Conservation (phyloP, 2,329 filamentous ascomycete genomes). For the Coleophoma cylindrospora region DNA sequence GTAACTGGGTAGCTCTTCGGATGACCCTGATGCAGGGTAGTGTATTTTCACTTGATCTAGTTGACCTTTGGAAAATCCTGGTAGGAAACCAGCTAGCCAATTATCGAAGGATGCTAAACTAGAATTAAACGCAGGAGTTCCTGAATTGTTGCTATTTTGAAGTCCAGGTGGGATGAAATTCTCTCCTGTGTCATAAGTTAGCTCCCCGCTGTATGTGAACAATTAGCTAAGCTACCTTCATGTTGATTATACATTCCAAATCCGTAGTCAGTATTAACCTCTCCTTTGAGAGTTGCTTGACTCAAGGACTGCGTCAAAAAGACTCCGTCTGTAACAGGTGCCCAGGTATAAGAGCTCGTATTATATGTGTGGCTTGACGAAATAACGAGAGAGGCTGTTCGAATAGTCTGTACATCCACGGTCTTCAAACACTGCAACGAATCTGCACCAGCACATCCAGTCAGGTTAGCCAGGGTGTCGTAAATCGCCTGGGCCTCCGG, state of each 20-base stretch:
- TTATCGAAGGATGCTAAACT: constrained; percentile 41
- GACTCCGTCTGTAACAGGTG: constrained; percentile 50
- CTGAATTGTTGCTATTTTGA: constrained; percentile 23
- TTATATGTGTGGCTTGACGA: constrained; percentile 44
- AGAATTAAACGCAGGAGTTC: constrained; percentile 41
- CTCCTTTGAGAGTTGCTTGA: constrained; percentile 29
- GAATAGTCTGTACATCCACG: constrained; percentile 45
- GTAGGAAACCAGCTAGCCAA: constrained; percentile 51
- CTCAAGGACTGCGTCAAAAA: constrained; percentile 46
- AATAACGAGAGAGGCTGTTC: constrained; percentile 45
- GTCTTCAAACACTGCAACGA: constrained; percentile 50
- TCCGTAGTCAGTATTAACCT: constrained; percentile 39
- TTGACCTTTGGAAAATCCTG: constrained; percentile 35
- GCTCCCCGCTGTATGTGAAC: too few species aligned
- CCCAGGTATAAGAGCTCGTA: constrained; percentile 53
- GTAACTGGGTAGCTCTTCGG: constrained; percentile 38
- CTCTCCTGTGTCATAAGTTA: constrained; percentile 34
- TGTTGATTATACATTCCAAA: constrained; percentile 58
- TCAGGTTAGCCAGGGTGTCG: constrained; percentile 35
- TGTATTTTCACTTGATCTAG: constrained; percentile 32
- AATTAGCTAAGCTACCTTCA: constrained; percentile 33
- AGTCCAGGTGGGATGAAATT: constrained; percentile 53
- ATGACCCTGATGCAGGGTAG: constrained; percentile 42
- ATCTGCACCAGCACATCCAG: constrained; percentile 35
- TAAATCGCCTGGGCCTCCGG: constrained; percentile 39